Base-by-base conservation (phyloP, 352 stramenopile genomes). In the Globisporangium heterothallicum region DNA sequence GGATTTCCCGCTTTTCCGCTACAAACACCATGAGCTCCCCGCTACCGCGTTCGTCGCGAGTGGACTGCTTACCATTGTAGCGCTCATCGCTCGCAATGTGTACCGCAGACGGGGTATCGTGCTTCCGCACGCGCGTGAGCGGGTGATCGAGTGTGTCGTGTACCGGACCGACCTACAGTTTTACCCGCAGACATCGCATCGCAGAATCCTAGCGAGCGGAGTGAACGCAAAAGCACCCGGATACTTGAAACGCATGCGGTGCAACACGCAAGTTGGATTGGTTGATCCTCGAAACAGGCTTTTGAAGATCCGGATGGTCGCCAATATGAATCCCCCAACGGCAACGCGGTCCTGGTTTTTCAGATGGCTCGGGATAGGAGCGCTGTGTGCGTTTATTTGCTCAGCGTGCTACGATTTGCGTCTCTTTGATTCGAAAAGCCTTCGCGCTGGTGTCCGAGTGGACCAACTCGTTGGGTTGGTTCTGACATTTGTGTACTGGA, bases 21-120 rank as follows among this genome's bases (percentile, higher is more conserved):
- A 51, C 7, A 38, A 41, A 22, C 14, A 9, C 2, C 50, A 63
- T 6, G 42, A 52, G 13, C 41, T 63, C 10, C 18, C 49, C 2
- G 49, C 42, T 4, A 53, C 45, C 24, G 48, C 21, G 21, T 53
- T 44, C n/a, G 50, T 36, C 16, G 36, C 47, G 4, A 59, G 29
- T 13, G 57, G 44, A 3, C 16, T 64, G 6, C 29, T 53, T 13
- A 64, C 45, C 2, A 19, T 64, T n/a, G 46, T 54, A 0, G 57
- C 52, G 14, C 35, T 50, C 8, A 13, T 64, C 4, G 43, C 32
- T 3, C 57, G 57, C 43, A 59, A 59, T 18, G 52, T 59, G 12
- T 60, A 55, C 7, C 42, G 50, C 9, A 59, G 47, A 24, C 42
- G 44, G 24, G 26, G 46, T 19, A 21, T 44, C 4, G 21, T 62